A percentile compares a stretch with the other conserved stretches of the same genome.
Conservation (phyloP, 2,329 filamentous ascomycete genomes). For the Zymoseptoria pseudotritici region DNA sequence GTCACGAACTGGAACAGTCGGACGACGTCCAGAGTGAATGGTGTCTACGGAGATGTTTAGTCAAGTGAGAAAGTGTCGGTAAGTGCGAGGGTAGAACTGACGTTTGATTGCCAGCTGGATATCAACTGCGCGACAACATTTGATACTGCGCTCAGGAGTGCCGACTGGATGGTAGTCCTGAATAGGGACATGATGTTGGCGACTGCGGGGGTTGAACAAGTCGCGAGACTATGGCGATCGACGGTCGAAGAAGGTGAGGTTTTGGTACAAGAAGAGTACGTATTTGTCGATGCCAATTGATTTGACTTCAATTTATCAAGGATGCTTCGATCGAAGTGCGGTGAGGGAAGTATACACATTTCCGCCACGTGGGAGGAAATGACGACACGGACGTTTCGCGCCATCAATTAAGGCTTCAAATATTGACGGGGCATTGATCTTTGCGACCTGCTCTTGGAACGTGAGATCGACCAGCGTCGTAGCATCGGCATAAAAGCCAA, state of each 20-base stretch:
- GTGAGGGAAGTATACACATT: neutral
- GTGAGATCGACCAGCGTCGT: neutral
- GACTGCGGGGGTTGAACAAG: neutral
- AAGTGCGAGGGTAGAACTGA: constrained; percentile 29
- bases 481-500: neutral
- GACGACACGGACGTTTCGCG: neutral
- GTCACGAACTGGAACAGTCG: constrained; percentile 70
- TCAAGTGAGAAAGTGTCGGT: neutral
- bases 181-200: constrained; percentile 34
- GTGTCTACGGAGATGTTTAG: constrained; percentile 6
- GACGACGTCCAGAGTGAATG: constrained; percentile 53
- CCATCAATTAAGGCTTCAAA: neutral
- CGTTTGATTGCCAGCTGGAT: constrained; percentile 53
- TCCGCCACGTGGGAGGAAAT: neutral
- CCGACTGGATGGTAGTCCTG: constrained; percentile 57
- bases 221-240: neutral
- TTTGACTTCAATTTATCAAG: neutral
- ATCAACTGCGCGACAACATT: constrained; percentile 69
- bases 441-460: neutral
- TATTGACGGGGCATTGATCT: neutral
- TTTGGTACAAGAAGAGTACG: neutral
- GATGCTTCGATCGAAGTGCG: neutral
- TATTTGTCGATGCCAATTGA: neutral
- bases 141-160: constrained; percentile 57
- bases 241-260: neutral